Evolutionary conservation across 2,329 filamentous ascomycete genomes (phyloP).

Genomic region (Hypoxylon sp.): DNA sequence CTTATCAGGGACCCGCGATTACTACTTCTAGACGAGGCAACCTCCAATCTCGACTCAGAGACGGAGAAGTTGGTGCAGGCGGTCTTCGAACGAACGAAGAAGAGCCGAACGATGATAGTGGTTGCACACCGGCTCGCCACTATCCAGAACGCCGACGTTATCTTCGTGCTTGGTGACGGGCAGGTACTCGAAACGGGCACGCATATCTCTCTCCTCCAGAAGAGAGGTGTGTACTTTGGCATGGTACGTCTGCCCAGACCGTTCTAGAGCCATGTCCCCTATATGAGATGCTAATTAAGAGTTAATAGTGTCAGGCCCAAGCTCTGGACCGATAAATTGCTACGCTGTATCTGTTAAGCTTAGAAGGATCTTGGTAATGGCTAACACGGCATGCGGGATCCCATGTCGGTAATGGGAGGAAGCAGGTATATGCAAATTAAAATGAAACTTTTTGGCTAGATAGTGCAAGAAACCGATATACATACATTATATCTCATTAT

Average conservation of each 20-base stretch:
- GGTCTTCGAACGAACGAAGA: constrained; percentile 73
- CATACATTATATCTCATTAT: constrained; percentile 8
- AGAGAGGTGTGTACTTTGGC: constrained; percentile 66
- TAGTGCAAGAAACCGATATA: constrained; percentile 14
- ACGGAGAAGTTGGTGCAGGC: constrained; percentile 67
- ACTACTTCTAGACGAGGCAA: constrained; percentile 78
- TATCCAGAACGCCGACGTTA: constrained; percentile 80
- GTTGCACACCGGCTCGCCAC: constrained; percentile 82
- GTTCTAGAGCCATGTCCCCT: constrained; percentile 2
- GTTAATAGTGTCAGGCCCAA: constrained; percentile 48
- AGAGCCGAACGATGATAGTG: constrained; percentile 74
- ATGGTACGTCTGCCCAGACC: constrained; percentile 60
- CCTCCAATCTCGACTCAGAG: constrained; percentile 73
- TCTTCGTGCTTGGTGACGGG: constrained; percentile 79
- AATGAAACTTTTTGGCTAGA: constrained; percentile 9
- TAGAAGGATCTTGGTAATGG: constrained; percentile 28
- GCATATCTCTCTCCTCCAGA: constrained; percentile 62
- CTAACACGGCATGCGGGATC: constrained; percentile 15
- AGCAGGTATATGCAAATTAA: constrained; percentile 18
- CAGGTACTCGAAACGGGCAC: constrained; percentile 66
- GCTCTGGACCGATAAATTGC: constrained; percentile 46
- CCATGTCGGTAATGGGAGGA: constrained; percentile 25
- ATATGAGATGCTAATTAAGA: constrained; percentile 31
- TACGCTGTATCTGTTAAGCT: constrained; percentile 21
- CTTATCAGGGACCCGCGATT: constrained; percentile 73